These are phyloP conservation scores for Aspergillus vadensis DNA, from an alignment of 2,329 filamentous ascomycete species.

Conservation along the genomic window DNA sequence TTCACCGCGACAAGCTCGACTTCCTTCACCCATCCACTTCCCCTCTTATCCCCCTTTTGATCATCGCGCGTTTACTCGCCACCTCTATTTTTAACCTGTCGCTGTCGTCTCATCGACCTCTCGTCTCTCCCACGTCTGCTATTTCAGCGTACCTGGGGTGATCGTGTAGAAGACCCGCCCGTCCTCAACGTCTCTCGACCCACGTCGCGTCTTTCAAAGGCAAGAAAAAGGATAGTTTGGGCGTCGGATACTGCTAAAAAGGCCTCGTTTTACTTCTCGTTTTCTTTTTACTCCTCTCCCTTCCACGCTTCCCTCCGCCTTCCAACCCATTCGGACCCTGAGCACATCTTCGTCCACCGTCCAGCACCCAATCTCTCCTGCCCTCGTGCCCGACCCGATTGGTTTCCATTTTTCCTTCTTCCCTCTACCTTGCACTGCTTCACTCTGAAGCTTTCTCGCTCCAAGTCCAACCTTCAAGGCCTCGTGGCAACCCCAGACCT, in stretches of 20 bases:
- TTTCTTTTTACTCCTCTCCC: constrained; percentile 21
- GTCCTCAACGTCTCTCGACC: constrained; percentile 12
- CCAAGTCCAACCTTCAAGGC: constrained; percentile 21
- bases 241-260: constrained; percentile 20
- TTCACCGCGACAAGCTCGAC: constrained; percentile 21
- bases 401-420: constrained; percentile 19
- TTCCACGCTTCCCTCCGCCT: constrained; percentile 20
- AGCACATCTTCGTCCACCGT: constrained; percentile 23
- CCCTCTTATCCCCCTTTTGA: constrained; percentile 11
- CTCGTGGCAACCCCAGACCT: constrained; percentile 30
- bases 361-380: constrained; percentile 27
- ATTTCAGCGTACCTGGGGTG: constrained; percentile 1
- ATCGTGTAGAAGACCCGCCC: constrained; percentile 22
- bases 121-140: constrained; percentile 6
- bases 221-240: constrained; percentile 21
- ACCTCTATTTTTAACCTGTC: not conserved
- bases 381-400: constrained; percentile 27
- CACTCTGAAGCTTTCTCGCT: constrained; percentile 24
- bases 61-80: constrained; percentile 9
- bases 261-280: constrained; percentile 23
- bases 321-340: constrained; percentile 25
- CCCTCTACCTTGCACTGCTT: constrained; percentile 26
- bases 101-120: not conserved
- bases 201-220: constrained; percentile 20
- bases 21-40: constrained; percentile 15